Evolutionary conservation across 305 asterid genomes (phyloP), one percentile per base, ranked within the genome.

Genomic region (Fraxinus dipetala): DNA sequence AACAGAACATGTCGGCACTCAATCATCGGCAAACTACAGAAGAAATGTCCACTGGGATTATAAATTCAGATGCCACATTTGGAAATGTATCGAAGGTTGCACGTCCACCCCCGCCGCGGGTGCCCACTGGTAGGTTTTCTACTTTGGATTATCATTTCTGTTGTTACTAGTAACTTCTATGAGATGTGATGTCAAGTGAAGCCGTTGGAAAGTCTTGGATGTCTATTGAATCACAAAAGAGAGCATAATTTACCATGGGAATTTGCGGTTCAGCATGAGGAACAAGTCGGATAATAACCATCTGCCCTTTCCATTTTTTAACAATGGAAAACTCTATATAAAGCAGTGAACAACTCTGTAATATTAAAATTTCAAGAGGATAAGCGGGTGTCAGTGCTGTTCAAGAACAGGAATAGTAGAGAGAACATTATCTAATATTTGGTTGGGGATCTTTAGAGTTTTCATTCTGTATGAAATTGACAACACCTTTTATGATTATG

Each of bases 41-140:
- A 84, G 91, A 90, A 78, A 81, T 81, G 65, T 87, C 90, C 10
- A 73, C 76, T 28, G 89, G 86, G 69, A 79, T 38, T 26, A 86
- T 89, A 84, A 87, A 84, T 84, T 61, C 93, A 79, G 92, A 86
- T 80, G 75, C 88, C 11, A 43, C 45, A 73, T 85, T 85, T 26
- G 88, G 89, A 67, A 84, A 85, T 87, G 51, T 79, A 76, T 83
- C 89, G 16, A 92, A 84, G 82, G 79, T 77, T 77, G 79, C 86
- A 74, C 89, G 93, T 32, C 94, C 92, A 84, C 95, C 72, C 70
- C 70, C 92, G 20, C 91, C 92, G 8, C 89, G 87, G 82, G 87
- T 88, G 48, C 93, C 93, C 72, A 84, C 85, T 84, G 92, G 95
- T 90, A 91, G 16, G n/a, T 24, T 74, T 72, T 67, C 80, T 76